Conservation (phyloP, 2,329 filamentous ascomycete species). For the Aspergillus neoniger region DNA sequence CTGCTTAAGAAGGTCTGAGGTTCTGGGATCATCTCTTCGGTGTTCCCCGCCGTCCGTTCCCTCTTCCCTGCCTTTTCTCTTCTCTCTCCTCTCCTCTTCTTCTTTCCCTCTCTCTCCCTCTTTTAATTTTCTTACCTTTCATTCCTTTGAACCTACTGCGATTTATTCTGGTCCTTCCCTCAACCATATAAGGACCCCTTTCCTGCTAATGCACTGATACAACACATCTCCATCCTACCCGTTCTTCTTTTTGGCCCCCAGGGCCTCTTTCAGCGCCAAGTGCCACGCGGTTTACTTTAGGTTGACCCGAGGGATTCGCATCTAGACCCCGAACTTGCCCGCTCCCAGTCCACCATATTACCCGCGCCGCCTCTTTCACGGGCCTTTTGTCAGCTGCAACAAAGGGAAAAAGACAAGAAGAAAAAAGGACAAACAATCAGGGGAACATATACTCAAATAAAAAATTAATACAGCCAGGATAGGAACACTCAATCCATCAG, state of each 20-base stretch:
- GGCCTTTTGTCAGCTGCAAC: slow-evolving; percentile 6
- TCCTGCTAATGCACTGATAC: background rate
- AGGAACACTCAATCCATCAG: too few relatives aligned
- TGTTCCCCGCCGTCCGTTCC: background rate
- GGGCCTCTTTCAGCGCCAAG: slow-evolving; percentile 11
- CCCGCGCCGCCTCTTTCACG: slow-evolving; percentile 1
- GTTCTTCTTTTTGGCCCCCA: background rate
- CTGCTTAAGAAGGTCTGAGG: background rate
- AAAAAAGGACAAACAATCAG: background rate
- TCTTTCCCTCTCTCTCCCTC: background rate
- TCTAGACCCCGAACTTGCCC: slow-evolving; percentile 18
- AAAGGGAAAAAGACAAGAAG: background rate
- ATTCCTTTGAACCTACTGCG: background rate
- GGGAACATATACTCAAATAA: background rate
- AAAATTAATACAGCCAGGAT: background rate
- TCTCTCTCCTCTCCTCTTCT: background rate
- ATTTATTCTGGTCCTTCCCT: background rate
- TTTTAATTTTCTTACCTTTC: background rate
- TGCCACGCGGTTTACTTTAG: slow-evolving; percentile 14
- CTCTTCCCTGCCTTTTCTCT: background rate
- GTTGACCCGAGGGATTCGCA: slow-evolving; percentile 16
- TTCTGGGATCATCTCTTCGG: background rate
- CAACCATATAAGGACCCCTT: too few relatives aligned
- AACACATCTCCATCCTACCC: background rate
- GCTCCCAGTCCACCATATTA: background rate